Evolutionary conservation across 768 basidiomycete genomes (phyloP).

Genomic region (Crucibulum laeve): DNA sequence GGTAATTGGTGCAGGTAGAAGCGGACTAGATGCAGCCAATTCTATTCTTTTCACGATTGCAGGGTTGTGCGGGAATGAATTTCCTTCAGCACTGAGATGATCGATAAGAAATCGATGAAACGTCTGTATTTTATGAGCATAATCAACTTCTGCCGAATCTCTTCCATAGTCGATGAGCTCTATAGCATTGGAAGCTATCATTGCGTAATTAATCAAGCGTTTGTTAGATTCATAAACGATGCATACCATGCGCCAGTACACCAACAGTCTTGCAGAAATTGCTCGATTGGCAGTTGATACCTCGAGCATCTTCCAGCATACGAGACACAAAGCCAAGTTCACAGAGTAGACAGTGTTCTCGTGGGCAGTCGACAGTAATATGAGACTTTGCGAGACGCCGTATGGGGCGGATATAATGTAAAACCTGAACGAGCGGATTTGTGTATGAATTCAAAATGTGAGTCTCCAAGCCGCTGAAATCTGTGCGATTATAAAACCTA

Average conservation of each 20-base stretch:
- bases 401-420: constrained; percentile 80
- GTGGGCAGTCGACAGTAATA: constrained; percentile 80
- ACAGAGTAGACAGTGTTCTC: constrained; percentile 92
- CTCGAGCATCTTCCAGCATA: constrained; percentile 94
- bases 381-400: constrained; percentile 85
- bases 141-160: constrained; percentile 68
- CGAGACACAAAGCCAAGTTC: constrained; percentile 92
- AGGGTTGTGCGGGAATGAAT: constrained; percentile 57
- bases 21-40: constrained; percentile 10
- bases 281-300: constrained; percentile 92
- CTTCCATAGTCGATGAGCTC: constrained; percentile 88
- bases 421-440: constrained; percentile 83
- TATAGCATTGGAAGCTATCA: constrained; percentile 65
- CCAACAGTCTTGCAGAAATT: constrained; percentile 96
- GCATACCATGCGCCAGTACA: constrained; percentile 81
- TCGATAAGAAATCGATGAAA: constrained; percentile 95
- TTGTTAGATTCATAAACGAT: constrained; percentile 3
- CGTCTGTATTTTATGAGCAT: constrained; percentile 86
- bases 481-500: constrained; percentile 92
- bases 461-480: constrained; percentile 90
- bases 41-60: constrained; percentile 30
- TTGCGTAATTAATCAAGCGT: background rate
- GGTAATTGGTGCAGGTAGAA: constrained; percentile 68
- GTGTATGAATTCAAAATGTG: constrained; percentile 98
- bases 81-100: constrained; percentile 73